These are phyloP conservation scores for Syzygium jambos DNA, from an alignment of 345 rosid species.

Conservation along the genomic window DNA sequence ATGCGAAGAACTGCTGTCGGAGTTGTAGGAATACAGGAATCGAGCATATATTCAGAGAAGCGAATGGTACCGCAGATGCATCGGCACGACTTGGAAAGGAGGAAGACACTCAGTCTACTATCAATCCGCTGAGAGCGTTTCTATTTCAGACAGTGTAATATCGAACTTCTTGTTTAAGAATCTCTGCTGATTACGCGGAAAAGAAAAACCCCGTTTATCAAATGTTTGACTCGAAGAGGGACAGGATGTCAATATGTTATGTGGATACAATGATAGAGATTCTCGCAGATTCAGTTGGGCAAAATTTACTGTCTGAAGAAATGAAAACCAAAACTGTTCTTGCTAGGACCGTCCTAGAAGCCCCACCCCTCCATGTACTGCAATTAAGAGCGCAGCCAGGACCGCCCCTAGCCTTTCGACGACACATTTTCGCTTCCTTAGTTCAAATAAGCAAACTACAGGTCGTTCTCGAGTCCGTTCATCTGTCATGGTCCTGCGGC, in stretches of 20 bases:
- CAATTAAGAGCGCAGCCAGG: neutral
- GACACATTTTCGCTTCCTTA: neutral
- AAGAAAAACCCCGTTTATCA: neutral
- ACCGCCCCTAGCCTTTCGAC: neutral
- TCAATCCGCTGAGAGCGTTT: neutral
- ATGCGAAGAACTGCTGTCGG: neutral
- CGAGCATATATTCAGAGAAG: neutral
- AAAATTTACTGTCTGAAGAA: neutral
- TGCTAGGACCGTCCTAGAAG: neutral
- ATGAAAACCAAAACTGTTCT: neutral
- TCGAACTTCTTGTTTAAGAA: neutral
- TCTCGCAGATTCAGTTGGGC: neutral
- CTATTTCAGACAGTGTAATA: neutral
- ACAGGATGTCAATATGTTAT: neutral
- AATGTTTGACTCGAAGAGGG: neutral
- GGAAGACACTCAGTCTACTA: neutral
- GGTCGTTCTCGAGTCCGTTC: neutral
- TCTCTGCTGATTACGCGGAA: neutral
- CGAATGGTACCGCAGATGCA: neutral
- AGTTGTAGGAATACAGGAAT: neutral
- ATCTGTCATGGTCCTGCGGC: neutral
- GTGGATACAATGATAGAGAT: neutral
- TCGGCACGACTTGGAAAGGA: neutral
- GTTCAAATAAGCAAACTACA: neutral
- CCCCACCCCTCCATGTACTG: neutral